Base-by-base conservation (phyloP, 2,329 filamentous ascomycete species). In the Berkeleyomyces rouxiae region DNA sequence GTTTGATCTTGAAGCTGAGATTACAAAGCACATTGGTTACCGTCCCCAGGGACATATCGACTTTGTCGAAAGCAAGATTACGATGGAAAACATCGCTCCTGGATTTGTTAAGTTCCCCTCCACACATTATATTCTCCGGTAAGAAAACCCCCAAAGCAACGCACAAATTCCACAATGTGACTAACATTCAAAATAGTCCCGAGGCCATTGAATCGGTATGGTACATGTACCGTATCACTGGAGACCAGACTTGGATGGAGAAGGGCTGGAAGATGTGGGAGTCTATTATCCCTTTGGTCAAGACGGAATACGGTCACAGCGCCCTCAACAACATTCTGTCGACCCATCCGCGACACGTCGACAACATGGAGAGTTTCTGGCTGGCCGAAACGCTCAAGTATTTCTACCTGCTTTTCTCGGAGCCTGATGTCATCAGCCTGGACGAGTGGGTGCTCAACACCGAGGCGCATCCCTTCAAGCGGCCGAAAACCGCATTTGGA, bases 371-470 rank as follows among this genome's bases (percentile, higher is more conserved):
- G 75, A 91, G 87, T 69, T 95, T 95, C 73, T 96, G 90, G 88
- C 77, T 90, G 65, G 87, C 87, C 3, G 90, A 96, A 78, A 96
- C 90, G 47, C 76, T 96, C 68, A 96, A 95, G 77, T 95, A 95
- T 70, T 95, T 93, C 67, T 96, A 90, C 71, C 72, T 96, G 63
- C 78, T 95, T 59, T 96, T 88, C 71, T 83, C 83, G 31, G 73
- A 84, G 63, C 84, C 86, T 0, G 76, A 79, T 59, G 74, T 85
- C n/a, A 74, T 87, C 47, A 86, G 79, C 69, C 73, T 88, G 63
- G 85, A 88, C 70, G 82, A 86, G 61, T 86, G 80, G 78, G 83
- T 87, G 57, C 73, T 86, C 65, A 84, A 84, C 69, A 84, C 82
- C 0, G 82, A 84, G 72, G 82, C 81, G 31, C 82, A 84, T 68